Percentiles rank a stretch among this genome's conserved stretches.
Conservation (phyloP, 495 filamentous ascomycete species). For the Hyaloscypha hepaticicola region DNA sequence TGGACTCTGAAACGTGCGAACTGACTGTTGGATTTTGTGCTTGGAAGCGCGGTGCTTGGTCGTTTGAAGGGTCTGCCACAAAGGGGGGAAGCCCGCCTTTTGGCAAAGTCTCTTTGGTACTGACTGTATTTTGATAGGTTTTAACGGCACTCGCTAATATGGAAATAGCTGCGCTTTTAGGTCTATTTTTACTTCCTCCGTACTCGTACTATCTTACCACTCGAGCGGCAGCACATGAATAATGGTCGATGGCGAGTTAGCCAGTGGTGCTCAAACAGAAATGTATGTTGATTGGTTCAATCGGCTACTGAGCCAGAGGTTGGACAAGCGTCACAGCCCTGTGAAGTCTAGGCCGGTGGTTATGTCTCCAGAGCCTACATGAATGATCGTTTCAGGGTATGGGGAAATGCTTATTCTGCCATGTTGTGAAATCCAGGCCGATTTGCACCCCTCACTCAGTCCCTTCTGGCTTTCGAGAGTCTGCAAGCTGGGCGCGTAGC, state of each 20-base stretch:
- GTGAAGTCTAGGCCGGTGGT: no score
- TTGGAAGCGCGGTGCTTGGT: neutral
- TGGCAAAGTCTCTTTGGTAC: neutral
- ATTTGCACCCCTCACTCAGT: neutral
- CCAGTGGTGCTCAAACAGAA: neutral
- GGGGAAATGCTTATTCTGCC: neutral
- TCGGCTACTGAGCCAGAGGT: neutral
- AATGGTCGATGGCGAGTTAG: neutral
- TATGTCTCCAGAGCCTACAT: neutral
- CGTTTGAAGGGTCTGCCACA: no score
- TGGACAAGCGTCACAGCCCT: neutral
- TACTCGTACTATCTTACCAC: neutral
- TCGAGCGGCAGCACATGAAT: neutral
- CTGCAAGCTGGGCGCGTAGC: neutral
- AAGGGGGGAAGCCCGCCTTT: no score
- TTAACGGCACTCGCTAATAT: neutral
- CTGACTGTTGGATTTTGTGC: neutral
- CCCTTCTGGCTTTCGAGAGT: neutral
- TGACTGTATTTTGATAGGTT: no score
- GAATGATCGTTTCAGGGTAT: neutral
- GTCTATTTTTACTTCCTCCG: neutral
- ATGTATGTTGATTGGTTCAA: neutral
- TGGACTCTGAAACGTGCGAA: conserved; percentile 4
- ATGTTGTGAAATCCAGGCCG: neutral
- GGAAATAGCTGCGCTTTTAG: neutral